Evolutionary conservation across 2,329 filamentous ascomycete species (phyloP), one percentile per base, ranked within the genome.

Genomic region (Alternaria arborescens): DNA sequence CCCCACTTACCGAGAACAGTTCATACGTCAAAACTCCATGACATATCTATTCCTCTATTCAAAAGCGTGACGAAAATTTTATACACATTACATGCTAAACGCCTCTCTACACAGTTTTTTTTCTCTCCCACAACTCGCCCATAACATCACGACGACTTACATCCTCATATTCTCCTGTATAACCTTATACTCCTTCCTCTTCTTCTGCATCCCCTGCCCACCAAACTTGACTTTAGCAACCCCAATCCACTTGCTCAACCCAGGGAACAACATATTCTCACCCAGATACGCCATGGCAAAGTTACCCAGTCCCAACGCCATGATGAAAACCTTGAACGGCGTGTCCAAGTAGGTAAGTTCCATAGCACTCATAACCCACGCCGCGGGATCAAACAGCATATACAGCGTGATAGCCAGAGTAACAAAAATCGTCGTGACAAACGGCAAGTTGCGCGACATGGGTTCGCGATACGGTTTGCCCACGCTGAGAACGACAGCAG

Each of bases 401-500:
- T 96, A 95, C 2, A 86, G 78, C 0, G 90, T 90, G 38, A 95
- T 82, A 0, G 86, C 76, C 5, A 95, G 79, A 0, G 92, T 86
- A 16, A 89, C 75, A 10, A 87, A 77, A 61, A 98, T 90, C 0
- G 93, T 95, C 7, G 87, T 82, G 36, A 96, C 87, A 73, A 97
- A 97, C 0, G 94, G 95, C 74, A 91, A 87, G 74, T 99, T 99
- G 60, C 90, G 86, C 18, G 83, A 83, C 82, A 93, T 92, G 16
- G 87, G 86, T 71, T 95, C 91, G 55, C 95, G 86, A 81, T 97
- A 99, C 0, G 95, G 95, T 34, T 87, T 89, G 1, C 95, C 96
- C n/a, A 95, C 92, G 70, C 91, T 97, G 30, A 99, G 84, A 1
- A 98, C 91, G 40, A 98, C 85, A 4, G 92, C 95, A 0, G 93